Evolutionary conservation across 345 rosid species (phyloP).

Genomic region (Nasturtium officinale): DNA sequence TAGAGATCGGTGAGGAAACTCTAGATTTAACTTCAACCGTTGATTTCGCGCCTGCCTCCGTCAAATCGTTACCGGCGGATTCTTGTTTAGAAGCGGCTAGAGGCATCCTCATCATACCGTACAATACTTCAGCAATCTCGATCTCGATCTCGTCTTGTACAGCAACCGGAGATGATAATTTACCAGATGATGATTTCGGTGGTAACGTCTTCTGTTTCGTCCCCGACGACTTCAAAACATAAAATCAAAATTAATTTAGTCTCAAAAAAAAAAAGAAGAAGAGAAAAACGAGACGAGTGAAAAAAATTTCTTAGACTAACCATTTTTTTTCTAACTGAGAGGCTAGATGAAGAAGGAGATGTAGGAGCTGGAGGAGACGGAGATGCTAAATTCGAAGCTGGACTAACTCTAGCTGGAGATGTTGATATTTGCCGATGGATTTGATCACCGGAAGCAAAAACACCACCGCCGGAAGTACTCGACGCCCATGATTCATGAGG

Average conservation of each 20-base stretch:
- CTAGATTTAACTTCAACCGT: constrained; percentile 57
- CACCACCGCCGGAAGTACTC: constrained; percentile 51
- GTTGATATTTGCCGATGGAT: constrained; percentile 74
- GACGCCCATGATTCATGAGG: constrained; percentile 85
- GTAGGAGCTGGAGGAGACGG: constrained; percentile 68
- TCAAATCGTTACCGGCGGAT: constrained; percentile 47
- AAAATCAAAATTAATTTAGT: constrained; percentile 12
- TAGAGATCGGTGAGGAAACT: constrained; percentile 88
- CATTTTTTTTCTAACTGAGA: constrained; percentile 77
- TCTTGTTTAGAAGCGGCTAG: constrained; percentile 69
- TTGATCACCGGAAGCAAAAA: constrained; percentile 60
- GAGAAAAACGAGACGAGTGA: background rate
- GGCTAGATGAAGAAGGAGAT: constrained; percentile 89
- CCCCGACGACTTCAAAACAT: constrained; percentile 68
- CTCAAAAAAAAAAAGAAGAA: background rate
- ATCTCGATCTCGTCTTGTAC: constrained; percentile 97
- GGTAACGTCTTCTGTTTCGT: constrained; percentile 65
- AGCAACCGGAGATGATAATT: constrained; percentile 53
- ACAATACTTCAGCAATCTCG: constrained; percentile 96
- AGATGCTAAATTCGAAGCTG: constrained; percentile 54
- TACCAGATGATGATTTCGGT: constrained; percentile 67
- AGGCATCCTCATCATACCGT: constrained; percentile 91
- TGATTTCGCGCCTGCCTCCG: constrained; percentile 46
- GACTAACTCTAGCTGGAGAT: constrained; percentile 77
- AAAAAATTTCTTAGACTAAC: constrained; percentile 48